phyloP scores from a whole-genome alignment of 139 green algal species.

The Micromonas pusilla region DNA sequence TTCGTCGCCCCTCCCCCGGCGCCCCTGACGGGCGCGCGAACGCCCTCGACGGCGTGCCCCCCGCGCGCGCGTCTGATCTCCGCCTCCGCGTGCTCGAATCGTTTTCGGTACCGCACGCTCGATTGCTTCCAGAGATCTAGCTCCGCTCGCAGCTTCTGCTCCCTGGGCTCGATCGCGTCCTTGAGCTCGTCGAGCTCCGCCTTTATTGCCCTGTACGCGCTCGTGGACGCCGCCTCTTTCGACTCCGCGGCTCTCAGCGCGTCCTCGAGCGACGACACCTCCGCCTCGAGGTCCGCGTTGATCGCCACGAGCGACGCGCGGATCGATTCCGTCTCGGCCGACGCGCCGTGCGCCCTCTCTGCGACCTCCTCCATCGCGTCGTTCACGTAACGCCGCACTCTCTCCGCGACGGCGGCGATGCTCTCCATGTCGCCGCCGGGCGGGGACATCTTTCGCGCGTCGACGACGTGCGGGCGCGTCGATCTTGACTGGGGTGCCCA shows the following conservation, averaged over 20 bases:
- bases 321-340: too few relatives aligned
- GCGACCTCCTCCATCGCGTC: too few relatives aligned
- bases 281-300: too few relatives aligned
- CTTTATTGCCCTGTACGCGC: background rate
- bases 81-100: background rate
- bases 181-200: background rate
- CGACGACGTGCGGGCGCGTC: background rate
- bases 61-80: background rate
- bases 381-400: too few relatives aligned
- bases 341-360: too few relatives aligned
- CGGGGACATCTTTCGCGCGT: background rate
- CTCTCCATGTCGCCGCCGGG: background rate
- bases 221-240: background rate
- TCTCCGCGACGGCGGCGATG: too few relatives aligned
- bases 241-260: background rate
- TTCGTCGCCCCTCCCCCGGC: too few relatives aligned
- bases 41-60: too few relatives aligned
- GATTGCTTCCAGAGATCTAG: background rate
- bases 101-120: background rate
- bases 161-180: background rate
- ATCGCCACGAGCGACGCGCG: too few relatives aligned
- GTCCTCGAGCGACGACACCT: background rate
- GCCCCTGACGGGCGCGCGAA: too few relatives aligned
- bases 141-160: background rate
- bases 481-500: background rate